Evolutionary conservation across 2,329 filamentous ascomycete species (phyloP).

Genomic region (Acephala macrosclerotiorum): DNA sequence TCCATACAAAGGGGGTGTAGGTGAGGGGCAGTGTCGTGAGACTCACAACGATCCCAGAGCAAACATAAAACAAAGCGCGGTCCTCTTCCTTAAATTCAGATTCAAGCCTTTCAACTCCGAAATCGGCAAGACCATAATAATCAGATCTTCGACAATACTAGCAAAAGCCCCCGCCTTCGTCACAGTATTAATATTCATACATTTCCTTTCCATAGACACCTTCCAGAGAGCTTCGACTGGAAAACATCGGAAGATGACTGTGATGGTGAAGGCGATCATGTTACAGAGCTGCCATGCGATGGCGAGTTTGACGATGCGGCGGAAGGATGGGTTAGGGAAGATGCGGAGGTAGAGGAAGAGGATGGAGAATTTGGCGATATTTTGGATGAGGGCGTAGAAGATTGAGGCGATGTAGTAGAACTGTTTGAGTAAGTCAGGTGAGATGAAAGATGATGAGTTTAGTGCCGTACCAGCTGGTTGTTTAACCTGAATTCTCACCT

Average conservation of each 20-base stretch:
- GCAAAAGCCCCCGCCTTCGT: constrained; percentile 71
- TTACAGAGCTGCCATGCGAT: constrained; percentile 23
- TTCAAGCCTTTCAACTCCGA: constrained; percentile 68
- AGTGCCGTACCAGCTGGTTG: constrained; percentile 25
- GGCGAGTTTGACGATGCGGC: constrained; percentile 15
- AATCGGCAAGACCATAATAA: constrained; percentile 70
- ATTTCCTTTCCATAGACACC: constrained; percentile 45
- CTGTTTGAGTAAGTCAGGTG: constrained; percentile 15
- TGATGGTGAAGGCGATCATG: constrained; percentile 19
- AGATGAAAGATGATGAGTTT: constrained; percentile 20
- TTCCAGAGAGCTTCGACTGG: constrained; percentile 27
- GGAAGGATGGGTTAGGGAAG: constrained; percentile 29
- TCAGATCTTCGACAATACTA: constrained; percentile 73
- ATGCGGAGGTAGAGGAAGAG: constrained; percentile 34
- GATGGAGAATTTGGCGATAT: constrained; percentile 34
- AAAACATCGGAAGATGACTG: constrained; percentile 27
- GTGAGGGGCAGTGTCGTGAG: not conserved
- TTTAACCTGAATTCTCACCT: constrained; percentile 35
- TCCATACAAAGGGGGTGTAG: not conserved
- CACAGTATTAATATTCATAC: constrained; percentile 68
- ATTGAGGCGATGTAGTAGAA: constrained; percentile 34
- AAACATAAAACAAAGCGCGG: constrained; percentile 70
- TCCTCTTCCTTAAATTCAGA: constrained; percentile 68
- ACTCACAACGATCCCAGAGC: constrained; percentile 71
- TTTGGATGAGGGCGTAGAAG: constrained; percentile 32